Percentiles rank a stretch among this genome's conserved stretches.
phyloP scores from a whole-genome alignment of 2,329 filamentous ascomycete genomes.

The Aureobasidium sp. region DNA sequence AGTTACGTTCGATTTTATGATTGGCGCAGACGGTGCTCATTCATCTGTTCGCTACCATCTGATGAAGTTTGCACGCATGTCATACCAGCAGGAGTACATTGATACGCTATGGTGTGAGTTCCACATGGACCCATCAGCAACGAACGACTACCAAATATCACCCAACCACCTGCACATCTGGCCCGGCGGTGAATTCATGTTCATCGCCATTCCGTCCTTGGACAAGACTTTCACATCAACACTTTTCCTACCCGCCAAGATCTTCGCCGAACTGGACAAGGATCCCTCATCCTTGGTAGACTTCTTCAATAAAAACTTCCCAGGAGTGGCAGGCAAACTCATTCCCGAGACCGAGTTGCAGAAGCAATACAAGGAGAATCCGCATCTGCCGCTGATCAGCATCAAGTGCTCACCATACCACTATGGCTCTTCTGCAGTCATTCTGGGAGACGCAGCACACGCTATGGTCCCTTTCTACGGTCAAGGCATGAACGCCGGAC shows the following conservation, averaged over 20 bases:
- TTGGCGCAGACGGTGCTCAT: conserved; percentile 92
- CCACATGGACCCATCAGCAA: conserved; percentile 47
- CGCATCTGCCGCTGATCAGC: conserved; percentile 84
- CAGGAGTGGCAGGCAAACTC: conserved; percentile 64
- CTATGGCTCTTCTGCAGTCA: conserved; percentile 65
- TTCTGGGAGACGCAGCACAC: conserved; percentile 89
- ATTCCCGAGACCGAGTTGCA: conserved; percentile 61
- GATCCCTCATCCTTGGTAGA: conserved; percentile 51
- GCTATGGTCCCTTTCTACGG: conserved; percentile 99
- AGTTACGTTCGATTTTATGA: conserved; percentile 81
- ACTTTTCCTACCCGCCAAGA: conserved; percentile 68
- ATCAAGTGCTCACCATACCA: conserved; percentile 91
- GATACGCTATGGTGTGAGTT: conserved; percentile 98
- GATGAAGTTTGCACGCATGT: conserved; percentile 89
- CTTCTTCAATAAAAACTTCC: conserved; percentile 80
- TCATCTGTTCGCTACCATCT: conserved; percentile 84
- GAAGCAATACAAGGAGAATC: conserved; percentile 69
- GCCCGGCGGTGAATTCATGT: conserved; percentile 93
- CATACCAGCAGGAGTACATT: conserved; percentile 91
- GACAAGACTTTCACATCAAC: conserved; percentile 94
- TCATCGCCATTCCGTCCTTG: conserved; percentile 86
- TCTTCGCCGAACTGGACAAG: conserved; percentile 61
- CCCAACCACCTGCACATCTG: conserved; percentile 96
- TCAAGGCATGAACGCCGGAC: conserved; percentile 92
- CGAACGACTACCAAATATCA: conserved; percentile 64